Evolutionary conservation across 371 early-diverging fungal species (phyloP).

Genomic region (Mucor racemosus): DNA sequence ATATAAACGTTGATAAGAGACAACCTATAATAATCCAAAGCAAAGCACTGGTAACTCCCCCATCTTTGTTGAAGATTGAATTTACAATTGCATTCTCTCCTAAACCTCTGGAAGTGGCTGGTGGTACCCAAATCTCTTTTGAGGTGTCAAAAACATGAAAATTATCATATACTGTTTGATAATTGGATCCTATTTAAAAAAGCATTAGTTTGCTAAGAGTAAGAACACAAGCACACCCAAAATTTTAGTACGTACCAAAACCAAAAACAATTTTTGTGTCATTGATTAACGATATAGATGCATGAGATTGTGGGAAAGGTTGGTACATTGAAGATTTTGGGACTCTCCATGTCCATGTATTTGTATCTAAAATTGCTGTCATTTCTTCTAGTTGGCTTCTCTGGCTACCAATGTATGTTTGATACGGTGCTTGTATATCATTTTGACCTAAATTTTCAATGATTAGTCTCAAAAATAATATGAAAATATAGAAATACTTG

Average conservation of each 20-base stretch:
- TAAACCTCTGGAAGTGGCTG: background rate
- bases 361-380: slow-evolving; percentile 18
- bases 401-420: slow-evolving; percentile 13
- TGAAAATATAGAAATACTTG: background rate
- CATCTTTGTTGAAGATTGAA: background rate
- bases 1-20: background rate
- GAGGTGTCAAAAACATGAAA: slow-evolving; percentile 17
- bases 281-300: background rate
- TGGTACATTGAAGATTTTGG: slow-evolving; percentile 4
- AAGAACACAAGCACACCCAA: background rate
- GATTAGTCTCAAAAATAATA: too few species aligned
- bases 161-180: slow-evolving; percentile 6
- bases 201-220: too few species aligned
- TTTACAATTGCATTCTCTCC: background rate
- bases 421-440: slow-evolving; percentile 7
- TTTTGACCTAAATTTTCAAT: slow-evolving; percentile 8
- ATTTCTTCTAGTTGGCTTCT: background rate
- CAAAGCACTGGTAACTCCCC: background rate
- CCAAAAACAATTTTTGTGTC: slow-evolving; percentile 15
- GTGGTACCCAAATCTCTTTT: slow-evolving; percentile 5
- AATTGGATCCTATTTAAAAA: slow-evolving; percentile 8
- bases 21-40: slow-evolving; percentile 19
- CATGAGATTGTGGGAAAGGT: slow-evolving; percentile 21
- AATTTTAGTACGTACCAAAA: slow-evolving; percentile 3
- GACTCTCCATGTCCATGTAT: slow-evolving; percentile 18